Conservation (phyloP, 164 flowering plant species). For the Santalum album region DNA sequence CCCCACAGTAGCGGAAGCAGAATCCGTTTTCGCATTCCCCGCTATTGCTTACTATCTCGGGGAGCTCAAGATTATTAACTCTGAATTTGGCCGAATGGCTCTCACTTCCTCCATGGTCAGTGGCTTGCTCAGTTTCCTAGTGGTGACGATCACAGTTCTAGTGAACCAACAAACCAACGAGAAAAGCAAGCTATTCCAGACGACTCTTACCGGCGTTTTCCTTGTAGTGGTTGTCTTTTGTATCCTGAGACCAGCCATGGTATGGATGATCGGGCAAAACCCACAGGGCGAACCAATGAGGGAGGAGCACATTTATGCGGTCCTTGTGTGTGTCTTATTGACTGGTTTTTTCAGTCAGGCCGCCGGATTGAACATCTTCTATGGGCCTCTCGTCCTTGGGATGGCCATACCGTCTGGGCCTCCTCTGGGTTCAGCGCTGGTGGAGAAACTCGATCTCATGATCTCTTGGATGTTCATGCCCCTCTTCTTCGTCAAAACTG, state of each 20-base stretch:
- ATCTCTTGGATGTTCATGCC: conserved; percentile 1
- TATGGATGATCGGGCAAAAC: not conserved
- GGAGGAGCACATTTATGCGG: not conserved
- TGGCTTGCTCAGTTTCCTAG: not conserved
- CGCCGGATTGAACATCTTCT: not conserved
- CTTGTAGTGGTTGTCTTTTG: not conserved
- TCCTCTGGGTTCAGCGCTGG: not conserved
- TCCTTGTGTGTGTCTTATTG: not conserved
- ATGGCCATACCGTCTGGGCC: not conserved
- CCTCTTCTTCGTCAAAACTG: not conserved
- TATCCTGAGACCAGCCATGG: not conserved
- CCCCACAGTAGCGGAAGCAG: not conserved
- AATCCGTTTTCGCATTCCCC: not conserved
- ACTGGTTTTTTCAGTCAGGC: not conserved
- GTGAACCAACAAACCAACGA: not conserved
- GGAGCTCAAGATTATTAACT: not conserved
- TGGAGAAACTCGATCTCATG: not conserved
- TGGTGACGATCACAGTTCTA: not conserved
- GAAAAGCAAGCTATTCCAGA: not conserved
- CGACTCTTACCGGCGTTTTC: not conserved
- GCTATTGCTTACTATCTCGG: not conserved
- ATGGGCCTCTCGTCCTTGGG: not conserved
- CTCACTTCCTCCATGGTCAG: conserved; percentile 1
- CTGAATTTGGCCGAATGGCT: not conserved
- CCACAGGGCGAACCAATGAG: not conserved